Evolutionary conservation across 164 flowering plant genomes (phyloP).

Genomic region (Chimonanthus salicifolius): DNA sequence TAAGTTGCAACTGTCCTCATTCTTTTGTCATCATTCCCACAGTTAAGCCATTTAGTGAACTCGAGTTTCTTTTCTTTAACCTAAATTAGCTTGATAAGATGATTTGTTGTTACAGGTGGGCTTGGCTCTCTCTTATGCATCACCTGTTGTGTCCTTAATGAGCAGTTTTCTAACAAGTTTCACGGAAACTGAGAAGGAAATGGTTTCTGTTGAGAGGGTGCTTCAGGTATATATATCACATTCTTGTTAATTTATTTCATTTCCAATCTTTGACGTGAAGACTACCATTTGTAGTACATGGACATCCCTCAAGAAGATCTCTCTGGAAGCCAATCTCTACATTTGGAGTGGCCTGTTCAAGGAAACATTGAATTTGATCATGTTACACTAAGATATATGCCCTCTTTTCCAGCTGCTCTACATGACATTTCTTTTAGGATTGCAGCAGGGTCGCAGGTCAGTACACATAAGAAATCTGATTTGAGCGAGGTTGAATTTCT

Average conservation of each 20-base stretch:
- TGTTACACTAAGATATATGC: conserved; percentile 75
- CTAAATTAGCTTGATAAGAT: neutral
- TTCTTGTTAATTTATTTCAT: conserved; percentile 4
- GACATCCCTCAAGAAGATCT: conserved; percentile 81
- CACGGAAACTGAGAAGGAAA: conserved; percentile 97
- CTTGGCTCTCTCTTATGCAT: conserved; percentile 92
- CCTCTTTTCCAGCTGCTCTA: conserved; percentile 74
- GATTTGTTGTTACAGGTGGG: conserved; percentile 59
- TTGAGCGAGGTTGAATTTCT: neutral
- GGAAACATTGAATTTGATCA: conserved; percentile 71
- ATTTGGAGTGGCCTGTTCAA: conserved; percentile 58
- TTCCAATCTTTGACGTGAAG: conserved; percentile 6
- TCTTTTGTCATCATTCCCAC: neutral
- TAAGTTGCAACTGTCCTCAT: conserved; percentile 20
- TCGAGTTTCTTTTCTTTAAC: neutral
- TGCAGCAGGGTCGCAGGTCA: conserved; percentile 66
- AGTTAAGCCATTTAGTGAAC: neutral
- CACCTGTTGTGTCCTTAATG: conserved; percentile 78
- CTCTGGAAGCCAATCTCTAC: conserved; percentile 32
- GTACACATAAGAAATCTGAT: conserved; percentile 5
- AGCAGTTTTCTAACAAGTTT: conserved; percentile 88
- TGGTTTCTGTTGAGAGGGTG: conserved; percentile 91
- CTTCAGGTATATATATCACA: conserved; percentile 48
- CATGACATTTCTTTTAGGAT: conserved; percentile 52
- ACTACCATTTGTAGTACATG: conserved; percentile 52